A percentile compares a stretch with the other conserved stretches of the same genome.
Evolutionary conservation across 2,329 filamentous ascomycete species (phyloP).

Genomic region (Bipolaris oryzae): DNA sequence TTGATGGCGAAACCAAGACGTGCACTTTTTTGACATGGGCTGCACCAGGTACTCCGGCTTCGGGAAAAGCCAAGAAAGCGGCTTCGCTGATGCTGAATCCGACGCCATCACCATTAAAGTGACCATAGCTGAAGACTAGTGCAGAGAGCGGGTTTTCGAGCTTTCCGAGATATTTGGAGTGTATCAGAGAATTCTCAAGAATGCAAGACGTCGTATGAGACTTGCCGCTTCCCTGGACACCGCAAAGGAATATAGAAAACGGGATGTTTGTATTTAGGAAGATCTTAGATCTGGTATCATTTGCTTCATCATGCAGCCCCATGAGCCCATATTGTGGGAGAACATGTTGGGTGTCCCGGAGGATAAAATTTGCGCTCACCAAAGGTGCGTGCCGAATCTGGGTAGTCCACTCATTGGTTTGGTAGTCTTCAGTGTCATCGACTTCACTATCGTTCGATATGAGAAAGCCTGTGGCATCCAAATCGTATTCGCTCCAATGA

Average conservation of each 20-base stretch:
- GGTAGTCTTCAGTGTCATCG: neutral
- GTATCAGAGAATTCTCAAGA: conserved; percentile 54
- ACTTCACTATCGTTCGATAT: neutral
- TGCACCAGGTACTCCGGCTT: conserved; percentile 22
- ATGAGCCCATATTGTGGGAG: conserved; percentile 3
- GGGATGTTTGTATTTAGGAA: conserved; percentile 62
- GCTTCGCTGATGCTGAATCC: conserved; percentile 63
- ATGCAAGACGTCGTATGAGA: conserved; percentile 65
- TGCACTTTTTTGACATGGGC: conserved; percentile 17
- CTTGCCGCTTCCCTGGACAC: conserved; percentile 67
- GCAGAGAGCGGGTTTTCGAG: conserved; percentile 62
- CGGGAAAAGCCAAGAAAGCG: conserved; percentile 57
- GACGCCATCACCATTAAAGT: conserved; percentile 52
- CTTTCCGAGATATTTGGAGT: conserved; percentile 49
- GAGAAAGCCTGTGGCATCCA: neutral
- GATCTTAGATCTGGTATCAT: conserved; percentile 27
- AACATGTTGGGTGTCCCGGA: neutral
- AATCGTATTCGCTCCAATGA: too few species aligned
- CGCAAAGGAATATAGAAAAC: conserved; percentile 67
- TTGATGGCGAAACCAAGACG: conserved; percentile 26
- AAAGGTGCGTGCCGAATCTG: conserved; percentile 2
- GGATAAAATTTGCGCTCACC: neutral
- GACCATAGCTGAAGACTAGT: conserved; percentile 63
- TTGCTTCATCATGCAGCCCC: neutral
- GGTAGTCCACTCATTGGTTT: neutral